These are phyloP conservation scores for Tilletia indica DNA, from an alignment of 1,284 basidiomycete species.

Conservation along the genomic window DNA sequence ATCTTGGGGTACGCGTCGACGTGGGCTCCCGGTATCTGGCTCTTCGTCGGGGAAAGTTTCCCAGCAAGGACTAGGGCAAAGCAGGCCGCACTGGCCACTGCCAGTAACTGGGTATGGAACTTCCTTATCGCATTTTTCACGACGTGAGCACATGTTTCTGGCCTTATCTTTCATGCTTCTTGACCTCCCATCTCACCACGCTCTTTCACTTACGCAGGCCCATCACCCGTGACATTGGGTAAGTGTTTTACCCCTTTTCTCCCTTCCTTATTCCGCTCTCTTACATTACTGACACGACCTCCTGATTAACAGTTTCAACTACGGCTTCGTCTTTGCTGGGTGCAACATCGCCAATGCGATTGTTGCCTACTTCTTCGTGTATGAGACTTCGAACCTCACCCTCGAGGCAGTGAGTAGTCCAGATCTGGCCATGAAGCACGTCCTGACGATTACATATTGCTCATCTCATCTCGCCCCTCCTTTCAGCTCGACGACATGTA, in stretches of 20 bases:
- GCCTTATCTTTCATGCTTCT: slow-evolving; percentile 71
- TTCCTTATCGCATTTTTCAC: too few species aligned
- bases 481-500: too few species aligned
- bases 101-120: too few species aligned
- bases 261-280: not conserved
- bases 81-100: too few species aligned
- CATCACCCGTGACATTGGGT: slow-evolving; percentile 39
- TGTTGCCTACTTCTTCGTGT: slow-evolving; percentile 74
- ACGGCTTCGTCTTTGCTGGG: slow-evolving; percentile 72
- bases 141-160: too few species aligned
- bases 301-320: slow-evolving; percentile 63
- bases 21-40: too few species aligned
- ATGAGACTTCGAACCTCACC: slow-evolving; percentile 70
- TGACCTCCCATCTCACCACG: slow-evolving; percentile 67
- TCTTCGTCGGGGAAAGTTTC: too few species aligned
- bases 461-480: too few species aligned
- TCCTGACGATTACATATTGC: too few species aligned
- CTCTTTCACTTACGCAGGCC: slow-evolving; percentile 58
- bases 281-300: slow-evolving; percentile 24
- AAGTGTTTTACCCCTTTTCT: not conserved
- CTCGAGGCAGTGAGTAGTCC: slow-evolving; percentile 61
- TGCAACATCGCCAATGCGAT: slow-evolving; percentile 61
- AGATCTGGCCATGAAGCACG: too few species aligned
- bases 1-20: too few species aligned
- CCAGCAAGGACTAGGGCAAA: too few species aligned